Base-by-base conservation (phyloP, 306 rosid genomes). In the Quercus glauca region DNA sequence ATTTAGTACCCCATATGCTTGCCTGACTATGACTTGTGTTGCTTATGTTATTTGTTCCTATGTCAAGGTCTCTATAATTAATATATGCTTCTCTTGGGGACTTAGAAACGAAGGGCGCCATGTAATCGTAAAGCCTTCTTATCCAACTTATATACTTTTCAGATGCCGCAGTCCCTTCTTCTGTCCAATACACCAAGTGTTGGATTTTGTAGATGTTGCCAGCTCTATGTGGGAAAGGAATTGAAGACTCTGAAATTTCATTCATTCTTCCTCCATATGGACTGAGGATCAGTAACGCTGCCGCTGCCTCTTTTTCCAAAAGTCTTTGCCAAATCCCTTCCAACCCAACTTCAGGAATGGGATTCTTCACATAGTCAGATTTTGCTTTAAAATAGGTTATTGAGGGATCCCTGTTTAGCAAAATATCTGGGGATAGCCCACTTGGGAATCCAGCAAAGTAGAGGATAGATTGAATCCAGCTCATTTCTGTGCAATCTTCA, bases 401-500 rank as follows among this genome's bases (percentile, higher is more conserved):
- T 26, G 3, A 9, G n/a, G 6, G 14, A 55, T 60, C 80, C 57
- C 87, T 68, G 10, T 25, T 58, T 23, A 78, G 81, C 60, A 86
- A 59, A 1, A 86, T 74, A 2, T 86, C 78, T 20, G 69, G 14
- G 12, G 88, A 58, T 9, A 55, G 35, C 3, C 75, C 68, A 13
- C 57, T 59, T 2, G 57, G 57, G 52, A 56, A 81, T 2, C 73
- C 69, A 0, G 69, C 77, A 2, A 76, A 76, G 51, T 59, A 61
- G n/a, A 81, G 77, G 19, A 33, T n/a, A 3, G 81, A 81, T 63
- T 82, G 61, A 41, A 82, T 77, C 85, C 82, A 82, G 3, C 85
- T 82, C 82, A 55, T 77, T 65, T 77, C 71, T 0, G 18, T 49
- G 51, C 85, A 73, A 6, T 76, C 58, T 21, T 63, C 49, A 2